Evolutionary conservation across 768 basidiomycete genomes (phyloP).

Genomic region (Crassisporium funariophilum): DNA sequence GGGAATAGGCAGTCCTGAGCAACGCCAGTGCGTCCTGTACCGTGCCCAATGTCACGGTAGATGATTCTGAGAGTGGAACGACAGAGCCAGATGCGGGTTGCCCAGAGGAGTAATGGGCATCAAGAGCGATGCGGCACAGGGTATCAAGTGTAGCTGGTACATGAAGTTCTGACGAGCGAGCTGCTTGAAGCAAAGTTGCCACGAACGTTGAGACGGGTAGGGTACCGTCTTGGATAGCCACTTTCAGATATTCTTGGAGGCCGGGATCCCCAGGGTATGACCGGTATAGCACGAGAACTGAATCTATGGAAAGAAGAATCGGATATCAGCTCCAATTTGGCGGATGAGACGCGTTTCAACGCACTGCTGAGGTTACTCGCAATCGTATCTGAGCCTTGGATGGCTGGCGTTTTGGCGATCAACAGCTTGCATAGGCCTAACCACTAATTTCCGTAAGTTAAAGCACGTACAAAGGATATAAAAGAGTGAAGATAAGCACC

Average conservation of each 20-base stretch:
- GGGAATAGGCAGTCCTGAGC: conserved; percentile 55
- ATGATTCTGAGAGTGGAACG: conserved; percentile 50
- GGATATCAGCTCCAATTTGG: background rate
- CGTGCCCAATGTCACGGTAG: conserved; percentile 50
- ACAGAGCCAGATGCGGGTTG: conserved; percentile 55
- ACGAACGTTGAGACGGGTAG: conserved; percentile 64
- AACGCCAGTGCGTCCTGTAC: conserved; percentile 64
- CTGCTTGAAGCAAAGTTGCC: conserved; percentile 66
- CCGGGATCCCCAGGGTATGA: conserved; percentile 70
- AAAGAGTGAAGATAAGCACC: too few species aligned
- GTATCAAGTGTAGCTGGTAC: conserved; percentile 67
- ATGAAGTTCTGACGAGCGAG: conserved; percentile 64
- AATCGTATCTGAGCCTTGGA: conserved; percentile 43
- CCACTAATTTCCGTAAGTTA: conserved; percentile 52
- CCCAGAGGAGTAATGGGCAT: conserved; percentile 63
- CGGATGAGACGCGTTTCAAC: conserved; percentile 21
- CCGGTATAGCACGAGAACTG: conserved; percentile 66
- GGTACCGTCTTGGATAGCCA: conserved; percentile 56
- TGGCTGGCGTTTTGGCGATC: conserved; percentile 48
- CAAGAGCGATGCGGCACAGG: conserved; percentile 66
- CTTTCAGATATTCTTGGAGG: conserved; percentile 66
- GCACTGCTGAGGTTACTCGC: conserved; percentile 65
- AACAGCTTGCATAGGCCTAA: conserved; percentile 62
- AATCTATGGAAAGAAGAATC: conserved; percentile 45
- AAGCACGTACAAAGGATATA: conserved; percentile 4